Base-by-base conservation (phyloP, 73 alveolate species). In the Urostyla sp. region DNA sequence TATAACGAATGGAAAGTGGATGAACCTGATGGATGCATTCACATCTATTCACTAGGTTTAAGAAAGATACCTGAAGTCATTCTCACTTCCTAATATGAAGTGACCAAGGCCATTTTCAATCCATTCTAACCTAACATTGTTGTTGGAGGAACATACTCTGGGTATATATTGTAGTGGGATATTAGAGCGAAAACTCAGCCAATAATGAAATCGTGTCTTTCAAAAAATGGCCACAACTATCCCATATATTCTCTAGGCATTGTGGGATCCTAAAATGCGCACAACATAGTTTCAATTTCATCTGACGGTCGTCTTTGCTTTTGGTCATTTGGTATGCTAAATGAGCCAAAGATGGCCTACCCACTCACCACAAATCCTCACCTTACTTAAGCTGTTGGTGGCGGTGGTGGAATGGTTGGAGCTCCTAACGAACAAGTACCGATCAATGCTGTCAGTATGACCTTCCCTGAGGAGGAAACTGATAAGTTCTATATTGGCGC, bases 111-210 rank as follows among this genome's bases (percentile, higher is more conserved):
- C 18, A 91, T 91, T 37, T 95, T 91, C 82, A 85, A 91, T 77
- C 95, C 96, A 20, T 92, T 85, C 81, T 75, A 92, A 60, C 98
- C 97, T 8, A 84, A 87, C 23, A 54, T 95, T 7, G 95, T 95
- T 15, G 63, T 95, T 0, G 99, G 99, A 21, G 99, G 98, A 18
- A 87, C 97, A 11, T 90, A 84, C 76, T 88, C 94, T 46, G 99
- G 99, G 13, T 89, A 91, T 63, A 93, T 95, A 18, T 74, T 95
- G 55, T 60, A 89, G 36, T 95, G 99, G 99, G 99, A 95, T 84
- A 77, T 88, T 35, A 91, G 94, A 67, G 92, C 96, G n/a, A 95
- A 87, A 66, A 77, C 84, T 10, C 80, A 90, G 18, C 98, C 98
- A 10, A 90, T 87, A 16, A 80, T 88, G 67, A 94, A 92, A 86